These are phyloP conservation scores for Forsythia suspensa DNA, from an alignment of 257 asterid species.

Conservation along the genomic window DNA sequence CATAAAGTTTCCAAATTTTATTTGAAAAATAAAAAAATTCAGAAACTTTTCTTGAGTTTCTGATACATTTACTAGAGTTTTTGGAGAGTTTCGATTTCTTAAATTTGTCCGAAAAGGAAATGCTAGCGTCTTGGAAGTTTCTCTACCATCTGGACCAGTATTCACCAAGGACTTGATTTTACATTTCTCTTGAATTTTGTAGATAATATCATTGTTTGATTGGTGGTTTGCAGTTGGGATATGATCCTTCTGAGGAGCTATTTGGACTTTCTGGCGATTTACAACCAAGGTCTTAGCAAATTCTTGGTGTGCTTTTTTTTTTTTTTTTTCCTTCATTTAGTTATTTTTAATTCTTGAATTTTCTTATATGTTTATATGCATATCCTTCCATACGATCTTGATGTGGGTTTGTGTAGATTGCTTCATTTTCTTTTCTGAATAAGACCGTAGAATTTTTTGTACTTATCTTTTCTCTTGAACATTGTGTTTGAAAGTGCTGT, in stretches of 20 bases:
- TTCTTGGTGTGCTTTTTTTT: slow-evolving; percentile 7
- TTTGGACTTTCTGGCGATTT: slow-evolving; percentile 68
- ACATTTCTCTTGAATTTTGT: not conserved
- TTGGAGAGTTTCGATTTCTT: no score
- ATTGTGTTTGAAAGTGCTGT: not conserved
- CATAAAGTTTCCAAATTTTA: no score
- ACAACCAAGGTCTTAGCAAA: slow-evolving; percentile 62
- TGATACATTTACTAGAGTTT: not conserved
- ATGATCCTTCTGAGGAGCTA: slow-evolving; percentile 86
- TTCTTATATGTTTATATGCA: slow-evolving; percentile 18
- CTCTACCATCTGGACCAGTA: not conserved
- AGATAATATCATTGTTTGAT: not conserved
- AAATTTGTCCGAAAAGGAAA: no score
- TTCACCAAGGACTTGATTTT: not conserved
- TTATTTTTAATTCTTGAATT: not conserved
- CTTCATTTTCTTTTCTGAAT: not conserved
- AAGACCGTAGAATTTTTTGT: no score
- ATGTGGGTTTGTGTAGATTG: not conserved
- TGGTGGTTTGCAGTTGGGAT: slow-evolving; percentile 52
- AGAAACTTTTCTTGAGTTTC: not conserved
- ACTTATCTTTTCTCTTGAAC: not conserved
- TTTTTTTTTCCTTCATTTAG: not conserved
- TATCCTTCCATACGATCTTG: not conserved
- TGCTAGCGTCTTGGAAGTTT: no score
- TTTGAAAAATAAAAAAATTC: not conserved